Evolutionary conservation across 1,284 basidiomycete species (phyloP).

Genomic region (Melampsora americana): DNA sequence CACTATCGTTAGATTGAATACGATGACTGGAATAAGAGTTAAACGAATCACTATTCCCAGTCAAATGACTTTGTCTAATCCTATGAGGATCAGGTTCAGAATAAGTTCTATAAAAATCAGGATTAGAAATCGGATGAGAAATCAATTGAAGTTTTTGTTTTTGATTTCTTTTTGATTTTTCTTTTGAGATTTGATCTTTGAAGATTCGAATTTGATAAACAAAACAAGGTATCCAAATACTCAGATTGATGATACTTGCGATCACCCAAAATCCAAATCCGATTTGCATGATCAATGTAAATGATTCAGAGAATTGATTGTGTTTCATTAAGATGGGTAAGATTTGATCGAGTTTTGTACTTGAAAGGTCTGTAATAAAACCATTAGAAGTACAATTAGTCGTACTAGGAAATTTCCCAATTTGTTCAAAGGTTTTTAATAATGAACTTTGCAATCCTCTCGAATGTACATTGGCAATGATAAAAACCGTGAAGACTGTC

Average conservation of each 20-base stretch:
- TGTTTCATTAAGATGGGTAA: background rate
- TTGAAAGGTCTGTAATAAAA: background rate
- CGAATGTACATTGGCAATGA: background rate
- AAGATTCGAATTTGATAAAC: conserved; percentile 9
- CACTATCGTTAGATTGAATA: background rate
- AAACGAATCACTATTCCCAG: background rate
- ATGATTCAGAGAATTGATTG: background rate
- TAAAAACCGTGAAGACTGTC: background rate
- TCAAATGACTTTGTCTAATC: background rate
- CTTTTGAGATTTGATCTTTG: conserved; percentile 4
- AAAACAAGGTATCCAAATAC: conserved; percentile 26
- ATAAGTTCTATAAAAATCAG: background rate
- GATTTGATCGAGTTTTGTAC: background rate
- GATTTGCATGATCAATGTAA: conserved; percentile 2
- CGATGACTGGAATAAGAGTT: background rate
- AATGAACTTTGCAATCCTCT: background rate
- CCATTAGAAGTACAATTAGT: background rate
- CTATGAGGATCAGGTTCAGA: background rate
- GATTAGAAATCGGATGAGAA: background rate
- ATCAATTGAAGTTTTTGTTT: background rate
- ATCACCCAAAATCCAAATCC: conserved; percentile 22
- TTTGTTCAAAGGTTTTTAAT: background rate
- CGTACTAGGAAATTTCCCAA: conserved; percentile 4
- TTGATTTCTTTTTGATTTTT: background rate
- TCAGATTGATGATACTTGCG: conserved; percentile 15